phyloP scores from a whole-genome alignment of 2,329 filamentous ascomycete species.

The Gaeumannomyces sp. region DNA sequence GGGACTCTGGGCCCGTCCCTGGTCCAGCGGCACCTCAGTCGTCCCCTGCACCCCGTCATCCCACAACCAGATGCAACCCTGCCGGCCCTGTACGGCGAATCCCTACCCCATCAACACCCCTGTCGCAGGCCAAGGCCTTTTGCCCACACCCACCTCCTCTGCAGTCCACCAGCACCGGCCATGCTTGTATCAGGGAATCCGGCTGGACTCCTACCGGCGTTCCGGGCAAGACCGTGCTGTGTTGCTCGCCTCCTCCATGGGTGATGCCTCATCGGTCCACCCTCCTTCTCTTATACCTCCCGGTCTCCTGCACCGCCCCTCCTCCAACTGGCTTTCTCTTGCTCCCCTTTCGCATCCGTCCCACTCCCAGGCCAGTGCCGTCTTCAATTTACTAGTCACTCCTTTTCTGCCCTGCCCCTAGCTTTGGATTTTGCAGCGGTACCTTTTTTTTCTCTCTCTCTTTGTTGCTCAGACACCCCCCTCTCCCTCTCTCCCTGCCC shows the following conservation, averaged over 20 bases:
- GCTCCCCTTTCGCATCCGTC: slow-evolving; percentile 38
- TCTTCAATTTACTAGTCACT: slow-evolving; percentile 40
- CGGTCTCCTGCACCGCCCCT: slow-evolving; percentile 40
- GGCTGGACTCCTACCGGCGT: slow-evolving; percentile 46
- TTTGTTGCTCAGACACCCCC: slow-evolving; percentile 17
- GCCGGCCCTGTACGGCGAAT: slow-evolving; percentile 27
- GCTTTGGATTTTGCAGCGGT: slow-evolving; percentile 15
- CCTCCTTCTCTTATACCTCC: slow-evolving; percentile 44
- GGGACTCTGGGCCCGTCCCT: slow-evolving; percentile 22
- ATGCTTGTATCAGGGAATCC: slow-evolving; percentile 42
- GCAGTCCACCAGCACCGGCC: slow-evolving; percentile 27
- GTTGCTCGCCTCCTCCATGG: slow-evolving; percentile 24
- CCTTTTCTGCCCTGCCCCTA: slow-evolving; percentile 32
- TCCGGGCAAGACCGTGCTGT: slow-evolving; percentile 41
- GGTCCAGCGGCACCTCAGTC: slow-evolving; percentile 25
- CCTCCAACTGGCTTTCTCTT: slow-evolving; percentile 28
- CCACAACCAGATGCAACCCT: slow-evolving; percentile 28
- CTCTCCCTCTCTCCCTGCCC: slow-evolving; percentile 19
- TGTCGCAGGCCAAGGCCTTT: slow-evolving; percentile 30
- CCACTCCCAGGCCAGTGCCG: slow-evolving; percentile 33
- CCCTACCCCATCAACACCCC: slow-evolving; percentile 30
- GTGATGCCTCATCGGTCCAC: slow-evolving; percentile 36
- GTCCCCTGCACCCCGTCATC: slow-evolving; percentile 28
- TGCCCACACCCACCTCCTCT: slow-evolving; percentile 27
- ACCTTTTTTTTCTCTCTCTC: slow-evolving; percentile 31